phyloP scores from a whole-genome alignment of 331 rosid species.

The Ulmus americana region DNA sequence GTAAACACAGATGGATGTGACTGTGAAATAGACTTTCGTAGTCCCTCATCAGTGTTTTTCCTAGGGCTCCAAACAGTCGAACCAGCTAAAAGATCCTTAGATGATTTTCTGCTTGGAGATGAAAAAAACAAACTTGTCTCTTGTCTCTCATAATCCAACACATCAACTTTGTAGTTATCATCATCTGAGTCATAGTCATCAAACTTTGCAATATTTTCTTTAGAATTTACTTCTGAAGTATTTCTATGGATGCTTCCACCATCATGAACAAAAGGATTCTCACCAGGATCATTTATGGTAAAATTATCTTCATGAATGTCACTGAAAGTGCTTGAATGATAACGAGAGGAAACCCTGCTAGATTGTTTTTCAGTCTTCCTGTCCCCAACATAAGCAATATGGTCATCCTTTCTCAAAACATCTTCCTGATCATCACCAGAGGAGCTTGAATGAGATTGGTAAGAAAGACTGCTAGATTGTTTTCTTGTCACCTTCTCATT shows the following conservation, averaged over 20 bases:
- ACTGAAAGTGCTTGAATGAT: constrained; percentile 34
- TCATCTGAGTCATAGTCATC: constrained; percentile 72
- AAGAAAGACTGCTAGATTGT: constrained; percentile 35
- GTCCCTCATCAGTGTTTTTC: constrained; percentile 31
- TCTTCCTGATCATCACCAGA: constrained; percentile 36
- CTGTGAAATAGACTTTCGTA: constrained; percentile 29
- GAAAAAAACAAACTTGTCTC: constrained; percentile 39
- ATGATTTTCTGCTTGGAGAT: constrained; percentile 36
- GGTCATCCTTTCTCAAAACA: constrained; percentile 28
- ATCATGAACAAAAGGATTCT: constrained; percentile 41
- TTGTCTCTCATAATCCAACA: constrained; percentile 30
- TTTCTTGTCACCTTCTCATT: constrained; percentile 36
- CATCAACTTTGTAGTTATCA: constrained; percentile 39
- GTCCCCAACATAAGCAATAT: constrained; percentile 31
- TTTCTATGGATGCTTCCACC: constrained; percentile 26
- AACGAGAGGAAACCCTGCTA: constrained; percentile 31
- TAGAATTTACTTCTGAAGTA: constrained; percentile 31
- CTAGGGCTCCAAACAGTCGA: constrained; percentile 39
- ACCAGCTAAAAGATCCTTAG: constrained; percentile 30
- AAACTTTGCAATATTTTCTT: constrained; percentile 44
- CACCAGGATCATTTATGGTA: constrained; percentile 23
- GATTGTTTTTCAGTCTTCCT: constrained; percentile 29
- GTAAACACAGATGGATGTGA: constrained; percentile 38
- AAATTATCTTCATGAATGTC: constrained; percentile 32
- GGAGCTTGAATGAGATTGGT: constrained; percentile 39